Conservation (phyloP, 306 rosid genomes). For the Comarum palustre region DNA sequence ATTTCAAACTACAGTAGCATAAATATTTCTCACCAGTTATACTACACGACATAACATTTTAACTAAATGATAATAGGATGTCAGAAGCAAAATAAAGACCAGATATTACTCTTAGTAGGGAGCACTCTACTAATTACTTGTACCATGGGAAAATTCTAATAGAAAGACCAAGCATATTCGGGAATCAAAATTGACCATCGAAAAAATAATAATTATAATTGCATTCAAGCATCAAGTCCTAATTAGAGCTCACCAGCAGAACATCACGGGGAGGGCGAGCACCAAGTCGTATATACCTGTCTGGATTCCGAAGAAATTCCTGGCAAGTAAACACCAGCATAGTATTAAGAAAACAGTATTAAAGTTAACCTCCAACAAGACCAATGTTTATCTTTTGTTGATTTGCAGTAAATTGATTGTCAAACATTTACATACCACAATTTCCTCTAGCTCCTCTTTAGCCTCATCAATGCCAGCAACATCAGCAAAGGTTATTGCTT, state of each 20-base stretch:
- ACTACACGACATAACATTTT: not conserved
- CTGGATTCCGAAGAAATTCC: slow-evolving; percentile 99
- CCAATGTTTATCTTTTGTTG: slow-evolving; percentile 2
- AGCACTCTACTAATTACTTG: not conserved
- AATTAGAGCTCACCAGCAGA: slow-evolving; percentile 76
- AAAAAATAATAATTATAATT: not conserved
- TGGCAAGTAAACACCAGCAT: slow-evolving; percentile 43
- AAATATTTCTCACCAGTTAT: slow-evolving; percentile 16
- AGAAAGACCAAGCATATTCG: not conserved
- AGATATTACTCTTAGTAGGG: not conserved
- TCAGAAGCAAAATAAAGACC: not conserved
- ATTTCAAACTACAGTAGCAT: slow-evolving; percentile 4
- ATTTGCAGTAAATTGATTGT: slow-evolving; percentile 19
- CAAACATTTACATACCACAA: slow-evolving; percentile 66
- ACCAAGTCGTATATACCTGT: slow-evolving; percentile 76
- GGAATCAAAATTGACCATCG: not conserved
- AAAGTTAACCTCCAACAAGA: slow-evolving; percentile 20
- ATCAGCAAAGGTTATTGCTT: slow-evolving; percentile 81
- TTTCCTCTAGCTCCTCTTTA: slow-evolving; percentile 97
- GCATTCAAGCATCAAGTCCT: slow-evolving; percentile 12
- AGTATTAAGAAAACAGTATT: not conserved
- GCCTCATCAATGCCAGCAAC: slow-evolving; percentile 99
- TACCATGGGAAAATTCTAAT: not conserved
- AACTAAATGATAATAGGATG: not conserved
- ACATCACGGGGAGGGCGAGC: slow-evolving; percentile 99